Evolutionary conservation across 495 filamentous ascomycete species (phyloP), one percentile per base, ranked within the genome.

Genomic region (Aspergillus ellipticus): DNA sequence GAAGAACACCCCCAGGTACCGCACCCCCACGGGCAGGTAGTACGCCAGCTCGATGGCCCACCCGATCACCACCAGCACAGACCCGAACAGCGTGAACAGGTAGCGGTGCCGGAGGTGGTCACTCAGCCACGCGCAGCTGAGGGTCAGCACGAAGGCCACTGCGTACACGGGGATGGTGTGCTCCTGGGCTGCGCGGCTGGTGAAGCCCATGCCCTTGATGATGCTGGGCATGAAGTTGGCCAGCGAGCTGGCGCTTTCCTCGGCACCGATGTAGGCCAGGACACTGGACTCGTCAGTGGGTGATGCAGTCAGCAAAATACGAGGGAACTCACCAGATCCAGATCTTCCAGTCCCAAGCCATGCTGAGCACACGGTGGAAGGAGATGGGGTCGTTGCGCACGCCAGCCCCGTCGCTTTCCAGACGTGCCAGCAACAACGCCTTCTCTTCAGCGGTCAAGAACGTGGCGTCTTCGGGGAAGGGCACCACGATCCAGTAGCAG

Each of bases 221-320:
- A 85, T 82, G 1, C 78, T 84, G 0, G 81, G 81, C 13, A 79
- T 74, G 65, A 84, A 83, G 62, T 82, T 82, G 1, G 71, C 70
- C 0, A 73, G 71, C 17, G 74, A 67, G 61, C 84, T 79, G 39
- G 76, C 78, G 42, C 75, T 79, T 41, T 77, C 77, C 1, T 74
- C 74, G 29, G 79, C 62, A 43, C 76, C 80, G 53, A 81, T 73
- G 57, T 82, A 81, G 22, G 45, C 45, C 22, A 48, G 19, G 8
- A 48, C 45, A 48, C 45, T 48, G 45, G 1, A 3, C 13, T 15
- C 7, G 22, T 48, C 24, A 48, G 45, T 17, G 1, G 6, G 9
- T 29, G n/a, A 9, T 3, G 16, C 22, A 6, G 4, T n/a, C 5
- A 47, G 3, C 19, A 3, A 28, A 13, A 17, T 1, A n/a, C 0